phyloP scores from a whole-genome alignment of 179 eudicot genomes.

The Silene noctiflora region DNA sequence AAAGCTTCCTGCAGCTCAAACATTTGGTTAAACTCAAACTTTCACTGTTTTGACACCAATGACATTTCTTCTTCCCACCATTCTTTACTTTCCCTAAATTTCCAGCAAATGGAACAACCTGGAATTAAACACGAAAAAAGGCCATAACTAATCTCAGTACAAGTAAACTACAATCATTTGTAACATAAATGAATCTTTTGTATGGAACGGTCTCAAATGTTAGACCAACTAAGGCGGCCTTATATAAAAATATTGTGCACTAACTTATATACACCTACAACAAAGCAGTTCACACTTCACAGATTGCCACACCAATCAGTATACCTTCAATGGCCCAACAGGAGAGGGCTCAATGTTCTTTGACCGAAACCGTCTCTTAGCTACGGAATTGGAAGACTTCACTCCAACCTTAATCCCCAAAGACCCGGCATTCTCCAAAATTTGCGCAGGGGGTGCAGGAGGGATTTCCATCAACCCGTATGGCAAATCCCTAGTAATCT shows the following conservation, averaged over 20 bases:
- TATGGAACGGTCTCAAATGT: too few relatives aligned
- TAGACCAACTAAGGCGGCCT: too few relatives aligned
- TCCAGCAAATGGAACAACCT: constrained; percentile 52
- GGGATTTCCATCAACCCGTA: constrained; percentile 76
- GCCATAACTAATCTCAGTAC: constrained; percentile 30
- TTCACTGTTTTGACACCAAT: constrained; percentile 66
- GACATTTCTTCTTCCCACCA: constrained; percentile 59
- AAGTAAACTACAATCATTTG: constrained; percentile 13
- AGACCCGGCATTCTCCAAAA: constrained; percentile 35
- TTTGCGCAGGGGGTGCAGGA: constrained; percentile 35
- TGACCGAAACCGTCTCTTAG: constrained; percentile 61
- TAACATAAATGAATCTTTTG: background rate
- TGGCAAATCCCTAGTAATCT: constrained; percentile 67
- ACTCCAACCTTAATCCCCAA: constrained; percentile 60
- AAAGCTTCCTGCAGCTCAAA: constrained; percentile 57
- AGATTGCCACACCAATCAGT: background rate
- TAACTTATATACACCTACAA: background rate
- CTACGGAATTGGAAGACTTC: constrained; percentile 25
- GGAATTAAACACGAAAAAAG: constrained; percentile 1
- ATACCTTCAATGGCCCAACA: constrained; percentile 63
- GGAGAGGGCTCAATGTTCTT: constrained; percentile 74
- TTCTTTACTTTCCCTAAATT: constrained; percentile 38
- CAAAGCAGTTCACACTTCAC: background rate
- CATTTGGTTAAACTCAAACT: constrained; percentile 53
- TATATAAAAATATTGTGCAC: too few relatives aligned